These are phyloP conservation scores for Akebia trifoliata DNA, from an alignment of 164 flowering plant genomes.

Conservation along the genomic window DNA sequence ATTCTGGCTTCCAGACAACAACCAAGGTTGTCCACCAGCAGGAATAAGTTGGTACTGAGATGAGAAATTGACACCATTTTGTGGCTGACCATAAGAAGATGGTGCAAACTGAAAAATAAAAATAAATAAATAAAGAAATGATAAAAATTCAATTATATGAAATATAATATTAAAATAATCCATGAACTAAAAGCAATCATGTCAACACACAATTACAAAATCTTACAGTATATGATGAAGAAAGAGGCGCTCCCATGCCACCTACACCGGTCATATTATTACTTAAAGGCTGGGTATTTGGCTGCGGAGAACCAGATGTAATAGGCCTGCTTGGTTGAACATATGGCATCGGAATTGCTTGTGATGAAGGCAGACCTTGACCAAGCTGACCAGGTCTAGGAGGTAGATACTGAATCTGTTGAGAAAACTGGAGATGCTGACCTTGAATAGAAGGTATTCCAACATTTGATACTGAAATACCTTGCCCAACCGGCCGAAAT, in stretches of 20 bases:
- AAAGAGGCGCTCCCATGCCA: constrained; percentile 48
- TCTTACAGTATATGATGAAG: constrained; percentile 74
- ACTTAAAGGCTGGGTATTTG: constrained; percentile 31
- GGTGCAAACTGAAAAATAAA: constrained; percentile 56
- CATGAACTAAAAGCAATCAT: too few species aligned
- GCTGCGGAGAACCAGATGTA: constrained; percentile 33
- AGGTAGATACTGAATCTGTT: constrained; percentile 63
- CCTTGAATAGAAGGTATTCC: constrained; percentile 47
- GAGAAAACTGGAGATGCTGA: constrained; percentile 65
- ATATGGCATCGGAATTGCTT: constrained; percentile 49
- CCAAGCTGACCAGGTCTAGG: constrained; percentile 56
- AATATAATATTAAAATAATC: too few species aligned
- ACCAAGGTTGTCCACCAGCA: constrained; percentile 59
- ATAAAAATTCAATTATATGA: too few species aligned
- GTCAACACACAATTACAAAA: neutral
- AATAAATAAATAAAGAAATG: too few species aligned
- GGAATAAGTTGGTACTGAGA: constrained; percentile 51
- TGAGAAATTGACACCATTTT: constrained; percentile 32
- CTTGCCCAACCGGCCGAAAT: constrained; percentile 58
- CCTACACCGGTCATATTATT: constrained; percentile 44
- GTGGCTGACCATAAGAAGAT: constrained; percentile 54
- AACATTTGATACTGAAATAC: constrained; percentile 35
- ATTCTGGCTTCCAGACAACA: constrained; percentile 49
- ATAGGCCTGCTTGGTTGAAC: constrained; percentile 50
- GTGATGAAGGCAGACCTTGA: constrained; percentile 49